Percentiles rank a stretch among this genome's conserved stretches.
Conservation (phyloP, 2,329 filamentous ascomycete species). For the Arthroderma sp. region DNA sequence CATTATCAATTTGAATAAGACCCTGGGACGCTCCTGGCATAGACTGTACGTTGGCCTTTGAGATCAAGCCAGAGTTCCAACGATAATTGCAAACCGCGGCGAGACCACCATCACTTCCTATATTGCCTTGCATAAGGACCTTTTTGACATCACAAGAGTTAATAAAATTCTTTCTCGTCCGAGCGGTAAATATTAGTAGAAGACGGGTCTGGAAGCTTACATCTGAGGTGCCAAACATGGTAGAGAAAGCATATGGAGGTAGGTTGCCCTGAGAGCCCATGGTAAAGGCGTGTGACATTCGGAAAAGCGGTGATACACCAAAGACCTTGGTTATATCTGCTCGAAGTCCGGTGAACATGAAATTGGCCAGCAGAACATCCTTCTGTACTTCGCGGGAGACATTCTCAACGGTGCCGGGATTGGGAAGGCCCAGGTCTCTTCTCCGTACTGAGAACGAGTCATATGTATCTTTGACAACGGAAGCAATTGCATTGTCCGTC, state of each 20-base stretch:
- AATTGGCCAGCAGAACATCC: slow-evolving; percentile 91
- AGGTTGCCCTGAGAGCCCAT: slow-evolving; percentile 72
- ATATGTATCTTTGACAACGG: slow-evolving; percentile 62
- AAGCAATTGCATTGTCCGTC: slow-evolving; percentile 58
- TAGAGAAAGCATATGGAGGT: slow-evolving; percentile 89
- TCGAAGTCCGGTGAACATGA: slow-evolving; percentile 90
- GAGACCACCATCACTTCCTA: slow-evolving; percentile 84
- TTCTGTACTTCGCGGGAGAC: slow-evolving; percentile 86
- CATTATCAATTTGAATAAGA: slow-evolving; percentile 87
- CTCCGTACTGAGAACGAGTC: slow-evolving; percentile 71
- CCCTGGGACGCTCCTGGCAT: slow-evolving; percentile 64
- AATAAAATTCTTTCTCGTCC: not conserved
- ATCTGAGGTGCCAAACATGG: slow-evolving; percentile 84
- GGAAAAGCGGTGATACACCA: slow-evolving; percentile 85
- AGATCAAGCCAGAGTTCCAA: slow-evolving; percentile 66
- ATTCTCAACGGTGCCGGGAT: slow-evolving; percentile 84
- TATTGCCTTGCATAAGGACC: slow-evolving; percentile 89
- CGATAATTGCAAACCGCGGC: slow-evolving; percentile 86
- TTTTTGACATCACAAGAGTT: slow-evolving; percentile 29
- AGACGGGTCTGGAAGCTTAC: slow-evolving; percentile 52
- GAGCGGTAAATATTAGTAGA: no score
- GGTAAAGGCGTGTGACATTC: slow-evolving; percentile 92
- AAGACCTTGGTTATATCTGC: slow-evolving; percentile 96
- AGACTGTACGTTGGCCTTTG: slow-evolving; percentile 80
- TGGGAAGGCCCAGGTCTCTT: slow-evolving; percentile 74